Conservation (phyloP, 345 rosid species). For the Populus euphratica region DNA sequence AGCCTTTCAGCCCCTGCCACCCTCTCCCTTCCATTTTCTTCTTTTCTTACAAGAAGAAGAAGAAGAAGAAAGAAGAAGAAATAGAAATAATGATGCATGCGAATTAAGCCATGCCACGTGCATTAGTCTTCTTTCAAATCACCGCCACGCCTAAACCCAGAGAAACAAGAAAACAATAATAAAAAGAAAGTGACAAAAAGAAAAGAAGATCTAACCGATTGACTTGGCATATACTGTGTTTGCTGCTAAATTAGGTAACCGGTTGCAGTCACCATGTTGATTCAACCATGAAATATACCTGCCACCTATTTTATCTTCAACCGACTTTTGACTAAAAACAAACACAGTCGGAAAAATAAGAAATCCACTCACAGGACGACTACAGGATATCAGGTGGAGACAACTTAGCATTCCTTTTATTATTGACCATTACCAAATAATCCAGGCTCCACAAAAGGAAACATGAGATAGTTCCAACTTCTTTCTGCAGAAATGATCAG, state of each 20-base stretch:
- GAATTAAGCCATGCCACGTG: no score
- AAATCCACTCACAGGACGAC: not conserved
- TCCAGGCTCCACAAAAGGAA: not conserved
- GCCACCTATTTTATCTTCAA: not conserved
- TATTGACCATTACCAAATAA: not conserved
- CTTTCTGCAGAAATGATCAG: not conserved
- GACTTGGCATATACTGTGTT: not conserved
- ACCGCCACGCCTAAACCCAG: not conserved
- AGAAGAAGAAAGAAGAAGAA: not conserved
- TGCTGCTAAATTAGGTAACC: not conserved
- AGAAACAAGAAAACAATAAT: not conserved
- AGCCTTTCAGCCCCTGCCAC: not conserved
- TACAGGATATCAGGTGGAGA: not conserved
- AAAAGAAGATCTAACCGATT: not conserved
- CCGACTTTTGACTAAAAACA: not conserved
- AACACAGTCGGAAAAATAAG: not conserved
- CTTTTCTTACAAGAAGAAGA: not conserved
- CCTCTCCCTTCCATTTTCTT: not conserved
- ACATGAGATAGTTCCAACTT: not conserved
- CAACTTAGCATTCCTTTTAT: not conserved
- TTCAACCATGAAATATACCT: not conserved
- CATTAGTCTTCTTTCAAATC: not conserved
- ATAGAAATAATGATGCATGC: no score
- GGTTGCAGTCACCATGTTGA: not conserved
- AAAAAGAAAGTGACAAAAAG: not conserved